A percentile compares a stretch with the other conserved stretches of the same genome.
phyloP scores from a whole-genome alignment of 2,329 filamentous ascomycete genomes.

The Trichoderma arundinaceum region DNA sequence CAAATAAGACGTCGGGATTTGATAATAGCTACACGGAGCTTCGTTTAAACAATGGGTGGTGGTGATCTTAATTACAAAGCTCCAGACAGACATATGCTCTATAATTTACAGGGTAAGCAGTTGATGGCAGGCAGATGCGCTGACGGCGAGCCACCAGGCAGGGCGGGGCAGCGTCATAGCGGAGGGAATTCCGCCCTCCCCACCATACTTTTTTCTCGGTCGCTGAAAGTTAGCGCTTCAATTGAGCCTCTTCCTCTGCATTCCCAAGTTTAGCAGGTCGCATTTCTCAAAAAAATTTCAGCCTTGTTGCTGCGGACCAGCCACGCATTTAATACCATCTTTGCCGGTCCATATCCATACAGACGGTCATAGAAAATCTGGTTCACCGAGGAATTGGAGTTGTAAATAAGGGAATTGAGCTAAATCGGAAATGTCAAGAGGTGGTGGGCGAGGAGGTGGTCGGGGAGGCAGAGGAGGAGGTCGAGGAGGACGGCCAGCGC shows the following conservation, averaged over 20 bases:
- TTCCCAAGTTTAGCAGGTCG: not conserved
- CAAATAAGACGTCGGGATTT: too few species aligned
- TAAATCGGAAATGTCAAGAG: constrained; percentile 54
- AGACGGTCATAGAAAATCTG: not conserved
- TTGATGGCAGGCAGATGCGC: constrained; percentile 30
- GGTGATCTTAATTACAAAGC: not conserved
- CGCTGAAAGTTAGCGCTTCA: constrained; percentile 24
- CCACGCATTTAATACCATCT: not conserved
- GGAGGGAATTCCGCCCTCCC: constrained; percentile 30
- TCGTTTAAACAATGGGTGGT: not conserved
- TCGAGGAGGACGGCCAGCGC: constrained; percentile 52
- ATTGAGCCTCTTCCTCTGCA: constrained; percentile 15
- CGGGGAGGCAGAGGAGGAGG: constrained; percentile 57
- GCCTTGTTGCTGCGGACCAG: not conserved
- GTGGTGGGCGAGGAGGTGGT: constrained; percentile 58
- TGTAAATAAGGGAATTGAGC: not conserved
- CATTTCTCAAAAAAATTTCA: not conserved
- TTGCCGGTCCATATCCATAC: not conserved
- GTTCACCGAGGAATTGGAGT: constrained; percentile 4
- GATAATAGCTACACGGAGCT: not conserved
- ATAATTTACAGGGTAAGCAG: constrained; percentile 2
- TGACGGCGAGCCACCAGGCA: constrained; percentile 29
- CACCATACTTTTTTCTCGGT: constrained; percentile 29
- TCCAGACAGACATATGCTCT: not conserved
- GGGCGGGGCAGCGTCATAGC: constrained; percentile 30